A percentile compares a stretch with the other conserved stretches of the same genome.
These are phyloP conservation scores for Peronospora belbahrii DNA, from an alignment of 352 stramenopile species.

Conservation along the genomic window DNA sequence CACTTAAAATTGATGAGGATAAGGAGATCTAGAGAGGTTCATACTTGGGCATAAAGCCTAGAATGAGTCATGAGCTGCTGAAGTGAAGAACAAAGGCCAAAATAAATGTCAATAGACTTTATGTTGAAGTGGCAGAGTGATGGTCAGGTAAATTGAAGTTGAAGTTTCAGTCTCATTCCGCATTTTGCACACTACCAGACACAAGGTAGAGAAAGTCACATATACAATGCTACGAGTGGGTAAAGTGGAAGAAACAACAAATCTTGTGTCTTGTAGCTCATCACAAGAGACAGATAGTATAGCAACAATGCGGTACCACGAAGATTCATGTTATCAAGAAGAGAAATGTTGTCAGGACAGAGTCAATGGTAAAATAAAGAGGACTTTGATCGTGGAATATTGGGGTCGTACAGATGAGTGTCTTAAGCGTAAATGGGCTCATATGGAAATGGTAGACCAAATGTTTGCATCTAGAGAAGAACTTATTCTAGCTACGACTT, in stretches of 20 bases:
- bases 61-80: not conserved
- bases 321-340: not conserved
- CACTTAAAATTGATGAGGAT: constrained; percentile 62
- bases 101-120: constrained; percentile 17
- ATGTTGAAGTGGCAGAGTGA: constrained; percentile 14
- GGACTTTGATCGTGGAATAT: constrained; percentile 66
- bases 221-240: not conserved
- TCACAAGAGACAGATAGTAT: not conserved
- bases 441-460: constrained; percentile 62
- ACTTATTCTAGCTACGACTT: constrained; percentile 62
- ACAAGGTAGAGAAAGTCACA: not conserved
- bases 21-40: constrained; percentile 23
- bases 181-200: constrained; percentile 6
- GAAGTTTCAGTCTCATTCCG: constrained; percentile 16
- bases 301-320: constrained; percentile 1
- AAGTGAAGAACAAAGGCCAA: not conserved
- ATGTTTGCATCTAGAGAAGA: constrained; percentile 53
- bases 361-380: not conserved
- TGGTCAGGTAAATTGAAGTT: constrained; percentile 16
- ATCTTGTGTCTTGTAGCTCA: not conserved
- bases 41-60: not conserved
- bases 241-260: constrained; percentile 1
- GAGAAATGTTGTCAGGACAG: not conserved
- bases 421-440: constrained; percentile 77
- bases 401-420: constrained; percentile 76